Evolutionary conservation across 495 filamentous ascomycete genomes (phyloP).

Genomic region (Hamigera avellanea): DNA sequence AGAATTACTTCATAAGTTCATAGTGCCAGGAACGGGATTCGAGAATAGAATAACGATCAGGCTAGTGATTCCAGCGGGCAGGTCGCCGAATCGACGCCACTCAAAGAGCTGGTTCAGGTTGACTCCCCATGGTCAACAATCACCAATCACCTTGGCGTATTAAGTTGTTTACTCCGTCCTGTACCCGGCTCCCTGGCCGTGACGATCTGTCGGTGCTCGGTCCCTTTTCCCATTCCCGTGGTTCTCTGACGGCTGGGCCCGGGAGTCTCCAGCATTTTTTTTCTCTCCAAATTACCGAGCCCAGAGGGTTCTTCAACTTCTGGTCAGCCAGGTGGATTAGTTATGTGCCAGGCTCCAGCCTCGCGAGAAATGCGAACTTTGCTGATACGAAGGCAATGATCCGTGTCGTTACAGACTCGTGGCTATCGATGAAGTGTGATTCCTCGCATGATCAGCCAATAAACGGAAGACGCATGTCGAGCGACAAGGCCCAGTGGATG

Average conservation of each 20-base stretch:
- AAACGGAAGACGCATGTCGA: not conserved
- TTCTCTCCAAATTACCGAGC: not conserved
- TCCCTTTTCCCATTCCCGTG: not conserved
- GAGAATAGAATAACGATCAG: too few relatives aligned
- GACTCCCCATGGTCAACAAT: too few relatives aligned
- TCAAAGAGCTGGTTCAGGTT: too few relatives aligned
- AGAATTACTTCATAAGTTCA: not conserved
- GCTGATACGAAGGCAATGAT: too few relatives aligned
- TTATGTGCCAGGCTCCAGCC: too few relatives aligned
- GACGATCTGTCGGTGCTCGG: not conserved
- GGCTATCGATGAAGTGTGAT: not conserved
- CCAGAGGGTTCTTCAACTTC: too few relatives aligned
- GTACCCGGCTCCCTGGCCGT: not conserved
- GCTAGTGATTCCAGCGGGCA: too few relatives aligned
- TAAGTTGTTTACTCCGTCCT: not conserved
- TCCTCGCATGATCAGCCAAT: not conserved
- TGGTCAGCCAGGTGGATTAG: too few relatives aligned
- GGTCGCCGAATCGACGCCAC: too few relatives aligned
- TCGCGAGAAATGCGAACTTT: too few relatives aligned
- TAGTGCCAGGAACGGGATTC: too few relatives aligned
- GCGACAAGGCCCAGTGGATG: not conserved
- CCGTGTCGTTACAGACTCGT: not conserved
- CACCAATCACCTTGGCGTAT: not conserved
- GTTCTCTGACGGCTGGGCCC: constrained; percentile 1
- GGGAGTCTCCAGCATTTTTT: not conserved